These are phyloP conservation scores for Cenchrus americanus DNA, from an alignment of 176 grass and related monocot species.

Conservation along the genomic window DNA sequence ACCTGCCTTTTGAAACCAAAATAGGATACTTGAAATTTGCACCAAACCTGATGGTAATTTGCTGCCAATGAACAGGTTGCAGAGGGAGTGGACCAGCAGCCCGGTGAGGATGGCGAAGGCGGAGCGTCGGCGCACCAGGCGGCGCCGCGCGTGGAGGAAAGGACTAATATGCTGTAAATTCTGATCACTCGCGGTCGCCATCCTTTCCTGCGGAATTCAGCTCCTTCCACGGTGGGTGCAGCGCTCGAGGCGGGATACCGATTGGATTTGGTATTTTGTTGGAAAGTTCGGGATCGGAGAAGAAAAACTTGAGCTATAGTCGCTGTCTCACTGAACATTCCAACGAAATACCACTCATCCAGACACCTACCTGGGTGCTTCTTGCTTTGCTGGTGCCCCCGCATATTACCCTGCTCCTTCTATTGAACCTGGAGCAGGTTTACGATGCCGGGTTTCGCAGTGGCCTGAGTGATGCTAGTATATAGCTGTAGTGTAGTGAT, in stretches of 20 bases:
- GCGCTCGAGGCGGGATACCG: neutral
- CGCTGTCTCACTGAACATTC: neutral
- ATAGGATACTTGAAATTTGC: neutral
- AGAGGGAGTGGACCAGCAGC: conserved; percentile 80
- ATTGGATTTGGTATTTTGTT: conserved; percentile 25
- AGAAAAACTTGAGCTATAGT: too few species aligned
- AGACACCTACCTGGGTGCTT: neutral
- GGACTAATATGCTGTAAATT: conserved; percentile 81
- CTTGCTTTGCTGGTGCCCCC: neutral
- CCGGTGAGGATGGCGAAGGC: conserved; percentile 90
- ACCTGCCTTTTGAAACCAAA: neutral
- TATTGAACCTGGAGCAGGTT: conserved; percentile 45
- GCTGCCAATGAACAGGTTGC: conserved; percentile 54
- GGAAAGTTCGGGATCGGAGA: neutral
- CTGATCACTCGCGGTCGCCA: conserved; percentile 20
- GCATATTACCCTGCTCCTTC: conserved; percentile 15
- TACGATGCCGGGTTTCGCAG: conserved; percentile 10
- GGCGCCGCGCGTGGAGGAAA: conserved; percentile 52
- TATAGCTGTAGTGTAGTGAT: conserved; percentile 41
- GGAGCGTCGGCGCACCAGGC: conserved; percentile 49
- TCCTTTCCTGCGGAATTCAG: neutral
- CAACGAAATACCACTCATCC: neutral
- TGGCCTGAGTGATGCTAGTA: conserved; percentile 24
- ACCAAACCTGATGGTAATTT: neutral
- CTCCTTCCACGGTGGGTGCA: neutral